Conservation (phyloP, 2,329 filamentous ascomycete genomes). For the Verticillium nonalfalfae region DNA sequence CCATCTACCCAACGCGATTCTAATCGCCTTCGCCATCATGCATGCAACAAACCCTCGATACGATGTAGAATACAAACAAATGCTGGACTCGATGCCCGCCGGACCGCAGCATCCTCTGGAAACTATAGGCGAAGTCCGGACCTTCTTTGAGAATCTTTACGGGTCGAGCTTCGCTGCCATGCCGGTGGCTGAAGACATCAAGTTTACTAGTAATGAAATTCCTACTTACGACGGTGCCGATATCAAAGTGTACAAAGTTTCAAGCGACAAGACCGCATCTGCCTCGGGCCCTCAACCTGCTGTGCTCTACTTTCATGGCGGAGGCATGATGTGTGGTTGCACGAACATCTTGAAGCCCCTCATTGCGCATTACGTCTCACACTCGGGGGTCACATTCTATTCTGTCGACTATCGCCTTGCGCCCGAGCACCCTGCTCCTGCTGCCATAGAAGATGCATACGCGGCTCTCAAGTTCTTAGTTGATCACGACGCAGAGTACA, state of each 20-base stretch:
- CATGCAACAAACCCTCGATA: conserved; percentile 3
- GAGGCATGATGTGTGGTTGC: conserved; percentile 28
- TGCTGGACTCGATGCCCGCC: neutral
- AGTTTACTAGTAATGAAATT: conserved; percentile 3
- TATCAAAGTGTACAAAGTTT: conserved; percentile 2
- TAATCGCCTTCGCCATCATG: neutral
- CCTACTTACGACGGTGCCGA: conserved; percentile 3
- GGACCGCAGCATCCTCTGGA: neutral
- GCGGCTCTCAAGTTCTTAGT: conserved; percentile 18
- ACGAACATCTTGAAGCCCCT: conserved; percentile 17
- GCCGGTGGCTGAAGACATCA: conserved; percentile 3
- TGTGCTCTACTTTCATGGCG: conserved; percentile 32
- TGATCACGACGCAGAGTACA: conserved; percentile 12
- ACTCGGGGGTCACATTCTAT: conserved; percentile 25
- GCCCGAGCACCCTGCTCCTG: conserved; percentile 31
- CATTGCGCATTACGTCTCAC: conserved; percentile 18
- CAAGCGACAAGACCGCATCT: neutral
- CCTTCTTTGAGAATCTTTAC: neutral
- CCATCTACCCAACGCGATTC: too few species aligned
- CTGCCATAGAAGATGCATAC: conserved; percentile 27
- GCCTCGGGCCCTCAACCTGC: conserved; percentile 13
- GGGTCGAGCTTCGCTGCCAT: neutral
- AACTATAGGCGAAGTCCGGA: conserved; percentile 2
- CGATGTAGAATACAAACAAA: conserved; percentile 6
- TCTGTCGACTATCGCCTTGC: conserved; percentile 35